phyloP scores from a whole-genome alignment of 345 rosid species.

The Atalantia buxifolia region DNA sequence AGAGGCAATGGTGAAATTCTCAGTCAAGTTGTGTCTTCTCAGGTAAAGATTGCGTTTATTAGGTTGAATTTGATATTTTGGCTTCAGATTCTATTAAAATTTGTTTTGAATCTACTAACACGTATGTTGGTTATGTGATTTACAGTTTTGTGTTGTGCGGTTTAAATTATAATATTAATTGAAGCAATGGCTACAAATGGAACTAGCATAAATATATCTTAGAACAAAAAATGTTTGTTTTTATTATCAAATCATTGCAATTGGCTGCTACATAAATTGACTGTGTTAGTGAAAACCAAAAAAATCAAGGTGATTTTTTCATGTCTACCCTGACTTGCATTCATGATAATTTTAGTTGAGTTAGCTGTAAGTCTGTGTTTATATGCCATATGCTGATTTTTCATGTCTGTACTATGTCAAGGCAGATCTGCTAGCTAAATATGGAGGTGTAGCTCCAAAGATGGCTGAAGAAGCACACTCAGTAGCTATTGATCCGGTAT shows the following conservation, averaged over 20 bases:
- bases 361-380: neutral
- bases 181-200: neutral
- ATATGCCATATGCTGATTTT: constrained; percentile 12
- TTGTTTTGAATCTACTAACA: neutral
- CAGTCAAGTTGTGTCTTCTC: constrained; percentile 92
- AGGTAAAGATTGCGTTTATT: constrained; percentile 47
- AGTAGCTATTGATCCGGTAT: constrained; percentile 74
- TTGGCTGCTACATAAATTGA: too few relatives aligned
- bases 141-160: neutral
- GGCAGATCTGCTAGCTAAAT: constrained; percentile 84
- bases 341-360: neutral
- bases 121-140: neutral
- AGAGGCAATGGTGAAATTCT: constrained; percentile 82
- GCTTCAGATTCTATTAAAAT: neutral
- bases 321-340: neutral
- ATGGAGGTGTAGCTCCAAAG: constrained; percentile 96
- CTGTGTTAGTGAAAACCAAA: neutral
- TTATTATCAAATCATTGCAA: neutral
- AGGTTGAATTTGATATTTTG: neutral
- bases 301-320: neutral
- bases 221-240: neutral
- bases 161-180: neutral
- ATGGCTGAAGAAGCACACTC: constrained; percentile 94
- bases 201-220: neutral
- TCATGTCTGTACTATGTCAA: constrained; percentile 22